Percentiles rank a stretch among this genome's conserved stretches.
phyloP scores from a whole-genome alignment of 2,329 filamentous ascomycete species.

The Pseudogymnoascus sp. region DNA sequence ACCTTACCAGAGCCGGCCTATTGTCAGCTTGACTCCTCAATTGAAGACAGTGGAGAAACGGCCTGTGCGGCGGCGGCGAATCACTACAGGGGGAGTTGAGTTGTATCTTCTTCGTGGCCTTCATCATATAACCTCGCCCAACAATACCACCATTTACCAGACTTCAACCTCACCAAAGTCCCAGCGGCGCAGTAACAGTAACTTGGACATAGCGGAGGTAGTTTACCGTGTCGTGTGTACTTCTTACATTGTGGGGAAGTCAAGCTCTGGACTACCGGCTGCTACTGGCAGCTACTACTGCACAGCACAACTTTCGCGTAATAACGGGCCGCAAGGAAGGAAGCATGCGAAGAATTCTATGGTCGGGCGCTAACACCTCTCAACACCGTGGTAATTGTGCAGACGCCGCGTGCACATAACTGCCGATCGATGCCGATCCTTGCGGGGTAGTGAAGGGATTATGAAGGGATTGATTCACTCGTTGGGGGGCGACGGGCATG shows the following conservation, averaged over 20 bases:
- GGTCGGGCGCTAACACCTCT: not conserved
- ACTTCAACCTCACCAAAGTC: not conserved
- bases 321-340: slow-evolving; percentile 6
- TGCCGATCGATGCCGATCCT: slow-evolving; percentile 1
- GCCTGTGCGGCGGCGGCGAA: not conserved
- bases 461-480: not conserved
- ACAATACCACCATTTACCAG: not conserved
- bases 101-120: not conserved
- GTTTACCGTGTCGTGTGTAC: not conserved
- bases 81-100: not conserved
- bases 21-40: not conserved
- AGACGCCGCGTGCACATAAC: not conserved
- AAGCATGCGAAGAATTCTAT: not conserved
- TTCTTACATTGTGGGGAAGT: not conserved
- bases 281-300: not conserved
- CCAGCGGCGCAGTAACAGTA: not conserved
- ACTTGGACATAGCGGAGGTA: not conserved
- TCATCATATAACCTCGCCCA: not conserved
- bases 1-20: not conserved
- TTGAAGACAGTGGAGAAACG: not conserved
- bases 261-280: not conserved
- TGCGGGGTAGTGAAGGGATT: slow-evolving; percentile 6
- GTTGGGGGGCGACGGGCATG: not conserved
- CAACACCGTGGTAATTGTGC: not conserved
- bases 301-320: not conserved